Evolutionary conservation across 2,329 filamentous ascomycete genomes (phyloP).

Genomic region (Cladosporium sp.): DNA sequence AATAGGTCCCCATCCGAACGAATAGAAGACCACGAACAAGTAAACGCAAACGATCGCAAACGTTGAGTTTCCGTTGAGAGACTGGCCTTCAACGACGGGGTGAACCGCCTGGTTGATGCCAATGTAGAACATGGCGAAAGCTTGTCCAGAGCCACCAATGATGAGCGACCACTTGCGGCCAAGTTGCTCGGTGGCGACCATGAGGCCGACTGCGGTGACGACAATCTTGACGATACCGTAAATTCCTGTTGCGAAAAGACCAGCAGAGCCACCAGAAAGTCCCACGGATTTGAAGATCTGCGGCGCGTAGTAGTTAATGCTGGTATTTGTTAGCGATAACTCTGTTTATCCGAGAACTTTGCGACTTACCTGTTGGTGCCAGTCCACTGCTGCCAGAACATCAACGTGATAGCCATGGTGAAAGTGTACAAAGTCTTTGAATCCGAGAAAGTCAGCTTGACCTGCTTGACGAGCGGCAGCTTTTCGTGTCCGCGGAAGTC

Average conservation of each 20-base stretch:
- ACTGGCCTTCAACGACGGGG: slow-evolving; percentile 49
- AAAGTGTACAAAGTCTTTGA: slow-evolving; percentile 45
- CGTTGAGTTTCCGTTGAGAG: slow-evolving; percentile 56
- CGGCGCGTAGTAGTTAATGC: slow-evolving; percentile 47
- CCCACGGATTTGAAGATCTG: slow-evolving; percentile 50
- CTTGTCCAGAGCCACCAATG: slow-evolving; percentile 46
- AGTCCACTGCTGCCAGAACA: slow-evolving; percentile 45
- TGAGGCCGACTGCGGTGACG: slow-evolving; percentile 46
- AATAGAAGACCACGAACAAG: slow-evolving; percentile 51
- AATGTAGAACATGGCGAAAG: slow-evolving; percentile 48
- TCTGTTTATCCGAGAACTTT: neutral
- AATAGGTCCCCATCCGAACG: slow-evolving; percentile 49
- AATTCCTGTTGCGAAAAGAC: slow-evolving; percentile 50
- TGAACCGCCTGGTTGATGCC: slow-evolving; percentile 41
- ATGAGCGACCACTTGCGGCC: slow-evolving; percentile 50
- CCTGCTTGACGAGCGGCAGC: slow-evolving; percentile 42
- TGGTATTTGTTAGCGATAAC: neutral
- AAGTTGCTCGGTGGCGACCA: slow-evolving; percentile 49
- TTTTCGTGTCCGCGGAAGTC: slow-evolving; percentile 49
- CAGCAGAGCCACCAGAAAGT: slow-evolving; percentile 41
- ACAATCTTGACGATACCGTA: slow-evolving; percentile 52
- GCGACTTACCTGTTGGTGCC: slow-evolving; percentile 6
- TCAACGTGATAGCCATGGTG: slow-evolving; percentile 46
- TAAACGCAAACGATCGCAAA: slow-evolving; percentile 57
- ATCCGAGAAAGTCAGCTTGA: slow-evolving; percentile 42